Percentiles rank a stretch among this genome's conserved stretches.
Conservation (phyloP, 2,329 filamentous ascomycete genomes). For the Fusarium mundagurra region DNA sequence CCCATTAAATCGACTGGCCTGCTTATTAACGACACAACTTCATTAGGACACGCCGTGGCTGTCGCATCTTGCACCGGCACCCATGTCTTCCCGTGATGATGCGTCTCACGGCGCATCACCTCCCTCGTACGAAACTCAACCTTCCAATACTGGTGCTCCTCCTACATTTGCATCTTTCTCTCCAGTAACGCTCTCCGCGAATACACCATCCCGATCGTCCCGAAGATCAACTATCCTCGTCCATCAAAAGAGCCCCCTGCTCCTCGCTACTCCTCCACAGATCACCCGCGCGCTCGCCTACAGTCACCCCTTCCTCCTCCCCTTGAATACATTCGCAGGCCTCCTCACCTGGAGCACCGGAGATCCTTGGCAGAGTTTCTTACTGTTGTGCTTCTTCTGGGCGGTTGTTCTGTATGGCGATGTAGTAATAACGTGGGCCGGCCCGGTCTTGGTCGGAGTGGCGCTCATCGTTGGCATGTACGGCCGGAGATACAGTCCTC, state of each 20-base stretch:
- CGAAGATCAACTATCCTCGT: constrained; percentile 92
- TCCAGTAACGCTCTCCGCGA: constrained; percentile 78
- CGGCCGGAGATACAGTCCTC: constrained; percentile 84
- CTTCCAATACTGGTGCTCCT: constrained; percentile 54
- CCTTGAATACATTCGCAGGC: constrained; percentile 85
- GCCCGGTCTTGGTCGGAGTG: constrained; percentile 83
- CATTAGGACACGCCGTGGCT: constrained; percentile 60
- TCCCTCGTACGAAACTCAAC: constrained; percentile 46
- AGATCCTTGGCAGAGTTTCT: constrained; percentile 97
- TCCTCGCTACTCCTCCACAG: constrained; percentile 93
- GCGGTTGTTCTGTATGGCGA: constrained; percentile 86
- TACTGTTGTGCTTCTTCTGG: constrained; percentile 89
- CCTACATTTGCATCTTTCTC: constrained; percentile 93
- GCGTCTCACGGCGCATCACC: constrained; percentile 47
- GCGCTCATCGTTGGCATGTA: constrained; percentile 93
- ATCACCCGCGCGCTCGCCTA: constrained; percentile 94
- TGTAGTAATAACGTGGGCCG: constrained; percentile 79
- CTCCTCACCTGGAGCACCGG: constrained; percentile 92
- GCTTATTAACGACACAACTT: constrained; percentile 31
- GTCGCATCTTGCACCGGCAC: constrained; percentile 53
- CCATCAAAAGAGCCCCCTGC: constrained; percentile 92
- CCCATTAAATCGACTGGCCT: neutral
- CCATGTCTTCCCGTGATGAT: constrained; percentile 54
- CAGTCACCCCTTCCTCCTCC: constrained; percentile 92
- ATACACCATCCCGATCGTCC: constrained; percentile 66